Evolutionary conservation across 768 basidiomycete genomes (phyloP).

Genomic region (Suillus americanus): DNA sequence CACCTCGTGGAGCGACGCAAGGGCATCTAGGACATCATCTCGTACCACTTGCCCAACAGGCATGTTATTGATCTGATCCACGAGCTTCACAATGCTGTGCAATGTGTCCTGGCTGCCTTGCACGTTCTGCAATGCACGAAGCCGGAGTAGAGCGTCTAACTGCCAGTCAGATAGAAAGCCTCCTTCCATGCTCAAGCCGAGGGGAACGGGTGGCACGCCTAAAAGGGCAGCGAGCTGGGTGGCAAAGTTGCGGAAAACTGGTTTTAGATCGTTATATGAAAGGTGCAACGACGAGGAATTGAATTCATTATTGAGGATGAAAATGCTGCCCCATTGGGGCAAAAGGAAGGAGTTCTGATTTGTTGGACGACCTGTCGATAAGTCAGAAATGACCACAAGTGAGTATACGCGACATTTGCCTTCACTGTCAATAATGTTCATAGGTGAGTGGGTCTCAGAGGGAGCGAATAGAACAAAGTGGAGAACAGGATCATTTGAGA

Average conservation of each 20-base stretch:
- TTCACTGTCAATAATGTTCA: constrained; percentile 59
- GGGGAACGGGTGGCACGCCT: constrained; percentile 67
- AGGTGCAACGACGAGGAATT: constrained; percentile 24
- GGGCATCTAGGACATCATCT: constrained; percentile 66
- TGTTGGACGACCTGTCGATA: constrained; percentile 42
- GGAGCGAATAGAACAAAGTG: constrained; percentile 93
- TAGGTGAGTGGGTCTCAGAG: constrained; percentile 61
- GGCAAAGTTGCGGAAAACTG: constrained; percentile 63
- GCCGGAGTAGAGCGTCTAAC: constrained; percentile 73
- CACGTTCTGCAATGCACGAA: constrained; percentile 68
- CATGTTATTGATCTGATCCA: constrained; percentile 89
- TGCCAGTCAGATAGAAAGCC: constrained; percentile 68
- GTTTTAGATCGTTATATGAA: constrained; percentile 44
- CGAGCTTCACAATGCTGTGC: constrained; percentile 78
- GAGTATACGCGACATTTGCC: constrained; percentile 35
- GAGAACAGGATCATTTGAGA: constrained; percentile 90
- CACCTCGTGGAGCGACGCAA: constrained; percentile 76
- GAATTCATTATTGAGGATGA: constrained; percentile 63
- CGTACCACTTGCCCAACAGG: constrained; percentile 79
- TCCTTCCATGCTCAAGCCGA: constrained; percentile 36
- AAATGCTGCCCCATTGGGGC: constrained; percentile 93
- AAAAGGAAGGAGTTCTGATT: constrained; percentile 74
- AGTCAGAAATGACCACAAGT: constrained; percentile 13
- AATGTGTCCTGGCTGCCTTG: constrained; percentile 72
- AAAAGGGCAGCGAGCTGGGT: constrained; percentile 78